A percentile compares a stretch with the other conserved stretches of the same genome.
phyloP scores from a whole-genome alignment of 1,139 yeast genomes.

The Saccharomyces uvarum region DNA sequence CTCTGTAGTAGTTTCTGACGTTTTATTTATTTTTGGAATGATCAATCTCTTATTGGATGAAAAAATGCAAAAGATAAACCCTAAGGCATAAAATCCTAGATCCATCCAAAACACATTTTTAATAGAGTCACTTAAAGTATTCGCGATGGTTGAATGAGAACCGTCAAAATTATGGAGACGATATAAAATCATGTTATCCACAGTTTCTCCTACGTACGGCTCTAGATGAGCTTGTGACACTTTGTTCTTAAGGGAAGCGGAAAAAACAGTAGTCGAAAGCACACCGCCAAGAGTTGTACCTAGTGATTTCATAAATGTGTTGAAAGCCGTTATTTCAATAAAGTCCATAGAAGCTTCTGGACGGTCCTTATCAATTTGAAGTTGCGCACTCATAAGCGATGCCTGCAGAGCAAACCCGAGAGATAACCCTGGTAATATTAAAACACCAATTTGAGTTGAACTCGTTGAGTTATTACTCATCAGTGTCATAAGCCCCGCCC shows the following conservation, averaged over 20 bases:
- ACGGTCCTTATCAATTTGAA: constrained; percentile 25
- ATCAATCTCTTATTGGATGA: constrained; percentile 11
- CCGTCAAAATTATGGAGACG: constrained; percentile 13
- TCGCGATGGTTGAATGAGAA: constrained; percentile 8
- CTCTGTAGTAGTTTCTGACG: too few relatives aligned
- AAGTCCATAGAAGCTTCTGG: constrained; percentile 15
- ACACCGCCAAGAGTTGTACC: constrained; percentile 18
- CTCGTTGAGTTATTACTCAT: constrained; percentile 36
- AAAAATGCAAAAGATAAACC: constrained; percentile 10
- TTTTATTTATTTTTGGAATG: background rate
- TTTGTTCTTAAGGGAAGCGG: constrained; percentile 1
- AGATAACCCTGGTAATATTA: constrained; percentile 48
- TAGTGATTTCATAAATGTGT: constrained; percentile 14
- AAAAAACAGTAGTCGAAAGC: constrained; percentile 14
- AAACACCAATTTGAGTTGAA: constrained; percentile 43
- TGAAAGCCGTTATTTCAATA: constrained; percentile 19
- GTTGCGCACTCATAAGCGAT: constrained; percentile 45
- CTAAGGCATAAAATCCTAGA: constrained; percentile 10
- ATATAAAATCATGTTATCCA: constrained; percentile 9
- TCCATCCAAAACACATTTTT: constrained; percentile 15
- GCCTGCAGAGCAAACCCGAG: constrained; percentile 51
- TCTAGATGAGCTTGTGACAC: background rate
- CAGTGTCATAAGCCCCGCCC: constrained; percentile 44
- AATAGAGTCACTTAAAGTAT: constrained; percentile 12
- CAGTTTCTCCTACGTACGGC: constrained; percentile 4